Evolutionary conservation across 345 rosid genomes (phyloP).

Genomic region (Lepidium africanum): DNA sequence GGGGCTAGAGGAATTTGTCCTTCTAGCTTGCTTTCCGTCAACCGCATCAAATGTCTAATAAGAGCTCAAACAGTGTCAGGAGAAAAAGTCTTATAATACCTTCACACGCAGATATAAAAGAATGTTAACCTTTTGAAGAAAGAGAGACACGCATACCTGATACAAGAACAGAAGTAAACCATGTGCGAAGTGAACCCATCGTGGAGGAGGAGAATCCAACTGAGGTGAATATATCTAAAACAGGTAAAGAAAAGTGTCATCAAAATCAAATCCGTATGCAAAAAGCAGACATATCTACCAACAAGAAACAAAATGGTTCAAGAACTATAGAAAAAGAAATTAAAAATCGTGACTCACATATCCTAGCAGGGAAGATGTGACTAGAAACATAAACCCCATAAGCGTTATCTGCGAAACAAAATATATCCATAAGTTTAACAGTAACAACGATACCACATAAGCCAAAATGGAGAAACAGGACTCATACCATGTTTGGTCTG

Average conservation of each 20-base stretch:
- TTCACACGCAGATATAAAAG: background rate
- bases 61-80: background rate
- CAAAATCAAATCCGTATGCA: background rate
- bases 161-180: slow-evolving; percentile 91
- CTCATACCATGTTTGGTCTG: slow-evolving; percentile 91
- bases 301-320: background rate
- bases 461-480: background rate
- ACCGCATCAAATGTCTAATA: slow-evolving; percentile 93
- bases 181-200: slow-evolving; percentile 96
- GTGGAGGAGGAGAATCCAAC: slow-evolving; percentile 87
- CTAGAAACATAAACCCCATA: slow-evolving; percentile 81
- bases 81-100: background rate
- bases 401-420: slow-evolving; percentile 69
- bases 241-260: slow-evolving; percentile 3
- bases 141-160: slow-evolving; percentile 50
- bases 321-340: background rate
- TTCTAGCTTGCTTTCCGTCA: slow-evolving; percentile 98
- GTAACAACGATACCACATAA: background rate
- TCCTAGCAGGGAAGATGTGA: slow-evolving; percentile 74
- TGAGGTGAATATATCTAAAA: slow-evolving; percentile 33
- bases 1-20: slow-evolving; percentile 92
- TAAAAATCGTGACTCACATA: slow-evolving; percentile 54
- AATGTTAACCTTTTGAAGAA: background rate
- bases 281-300: background rate
- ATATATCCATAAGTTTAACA: background rate